Base-by-base conservation (phyloP, 2,329 filamentous ascomycete species). In the Lasiodiplodia hormozganensis region DNA sequence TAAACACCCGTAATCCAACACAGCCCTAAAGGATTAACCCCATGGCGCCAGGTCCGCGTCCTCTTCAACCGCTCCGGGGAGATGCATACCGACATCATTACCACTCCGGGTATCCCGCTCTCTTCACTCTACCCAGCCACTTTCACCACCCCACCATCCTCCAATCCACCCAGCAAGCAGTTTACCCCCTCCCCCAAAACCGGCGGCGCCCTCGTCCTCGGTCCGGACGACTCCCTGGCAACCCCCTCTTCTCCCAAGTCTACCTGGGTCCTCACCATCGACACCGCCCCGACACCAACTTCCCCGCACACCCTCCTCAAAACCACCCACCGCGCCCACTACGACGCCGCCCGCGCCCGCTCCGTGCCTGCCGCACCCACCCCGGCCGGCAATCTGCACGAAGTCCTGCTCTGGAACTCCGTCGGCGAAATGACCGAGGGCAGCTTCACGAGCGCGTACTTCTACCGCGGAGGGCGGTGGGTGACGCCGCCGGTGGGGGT, bases 261-360 rank as follows among this genome's bases (percentile, higher is more conserved):
- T 16, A 25, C 77, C 65, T 89, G 85, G 84, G 75, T 71, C n/a
- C 73, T 90, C 18, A 78, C 81, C 16, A 74, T 90, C 14, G 89
- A 91, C 76, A 80, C 81, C 0, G 69, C 80, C 34, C 74, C 81
- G 3, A 91, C 85, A 0, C 74, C 76, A 0, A 82, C 85, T 0
- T 85, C 85, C 0, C 85, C 88, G n/a, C 92, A 90, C 75, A 97
- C 94, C 0, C 89, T 90, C 69, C 92, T 92, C 82, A 98, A 99
- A 79, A 98, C 95, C 0, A 96, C 92, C 0, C 83, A 85, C 58
- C 88, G 95, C 16, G 81, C 83, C 11, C 84, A 89, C 76, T 98
- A 98, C 78, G 87, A 92, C 56, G 82, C 81, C 2, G 92, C 93
- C 1, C 87, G 94, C 10, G 75, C 81, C 31, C 85, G 92, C 16